Conservation (phyloP, 768 basidiomycete species). For the Tylopilus intermedius region DNA sequence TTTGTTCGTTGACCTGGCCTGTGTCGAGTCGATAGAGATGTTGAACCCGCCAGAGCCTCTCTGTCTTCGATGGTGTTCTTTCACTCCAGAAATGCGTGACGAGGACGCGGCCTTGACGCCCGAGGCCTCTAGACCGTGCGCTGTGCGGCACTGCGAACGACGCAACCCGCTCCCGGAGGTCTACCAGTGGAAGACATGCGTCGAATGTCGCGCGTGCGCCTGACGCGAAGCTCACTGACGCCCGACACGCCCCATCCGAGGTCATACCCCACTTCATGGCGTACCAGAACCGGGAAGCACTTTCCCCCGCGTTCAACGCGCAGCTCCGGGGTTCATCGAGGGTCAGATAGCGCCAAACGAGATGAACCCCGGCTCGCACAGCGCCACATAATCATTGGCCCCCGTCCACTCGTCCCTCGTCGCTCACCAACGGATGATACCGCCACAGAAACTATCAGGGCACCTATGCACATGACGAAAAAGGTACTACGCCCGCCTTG, state of each 20-base stretch:
- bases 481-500: too few species aligned
- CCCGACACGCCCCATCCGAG: background rate
- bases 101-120: background rate
- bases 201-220: conserved; percentile 30
- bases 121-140: conserved; percentile 37
- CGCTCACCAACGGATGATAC: too few species aligned
- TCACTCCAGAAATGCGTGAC: conserved; percentile 1
- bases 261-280: conserved; percentile 10
- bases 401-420: too few species aligned
- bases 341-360: conserved; percentile 20
- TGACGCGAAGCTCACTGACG: background rate
- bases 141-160: conserved; percentile 29
- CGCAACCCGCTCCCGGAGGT: conserved; percentile 35
- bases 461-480: too few species aligned
- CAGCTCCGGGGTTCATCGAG: conserved; percentile 22
- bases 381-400: too few species aligned
- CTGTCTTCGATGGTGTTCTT: conserved; percentile 7
- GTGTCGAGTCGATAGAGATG: background rate
- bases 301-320: conserved; percentile 13
- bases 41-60: background rate
- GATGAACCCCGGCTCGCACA: too few species aligned
- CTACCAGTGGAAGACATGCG: conserved; percentile 40
- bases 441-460: too few species aligned
- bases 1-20: conserved; percentile 13
- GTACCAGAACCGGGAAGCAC: conserved; percentile 18